phyloP scores from a whole-genome alignment of 2,329 filamentous ascomycete species.

The Parastagonospora nodorum region DNA sequence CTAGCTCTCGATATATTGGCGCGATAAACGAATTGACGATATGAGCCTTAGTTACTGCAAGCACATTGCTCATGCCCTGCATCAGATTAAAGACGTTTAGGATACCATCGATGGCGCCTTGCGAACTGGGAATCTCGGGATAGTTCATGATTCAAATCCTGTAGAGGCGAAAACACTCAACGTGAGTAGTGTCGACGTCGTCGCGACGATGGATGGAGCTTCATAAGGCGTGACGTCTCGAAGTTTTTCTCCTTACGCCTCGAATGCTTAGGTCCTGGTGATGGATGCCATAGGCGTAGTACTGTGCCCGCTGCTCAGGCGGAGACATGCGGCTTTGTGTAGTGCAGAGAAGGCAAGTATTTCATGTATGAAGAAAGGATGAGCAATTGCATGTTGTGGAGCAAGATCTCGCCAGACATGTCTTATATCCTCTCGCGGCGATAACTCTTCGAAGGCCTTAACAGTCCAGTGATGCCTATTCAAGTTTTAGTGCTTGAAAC shows the following conservation, averaged over 20 bases:
- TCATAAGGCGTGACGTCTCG: conserved; percentile 35
- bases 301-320: conserved; percentile 28
- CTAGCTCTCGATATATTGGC: conserved; percentile 23
- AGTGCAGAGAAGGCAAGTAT: conserved; percentile 49
- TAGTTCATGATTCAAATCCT: conserved; percentile 27
- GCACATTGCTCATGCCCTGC: conserved; percentile 41
- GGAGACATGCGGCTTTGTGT: conserved; percentile 43
- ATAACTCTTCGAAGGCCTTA: conserved; percentile 29
- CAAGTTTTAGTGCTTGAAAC: not conserved
- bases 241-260: conserved; percentile 33
- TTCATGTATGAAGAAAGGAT: conserved; percentile 49
- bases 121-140: conserved; percentile 6
- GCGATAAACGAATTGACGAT: conserved; percentile 32
- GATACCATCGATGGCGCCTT: conserved; percentile 35
- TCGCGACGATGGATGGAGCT: conserved; percentile 37
- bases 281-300: conserved; percentile 42
- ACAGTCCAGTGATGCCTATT: conserved; percentile 6
- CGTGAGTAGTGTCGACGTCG: conserved; percentile 37
- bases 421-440: conserved; percentile 29
- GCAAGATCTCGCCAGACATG: conserved; percentile 41
- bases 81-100: conserved; percentile 43
- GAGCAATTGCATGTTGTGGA: conserved; percentile 42
- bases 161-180: conserved; percentile 39
- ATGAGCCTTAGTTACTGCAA: conserved; percentile 21
- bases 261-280: conserved; percentile 45